Base-by-base conservation (phyloP, 2,329 filamentous ascomycete species). In the Triangularia setosa region DNA sequence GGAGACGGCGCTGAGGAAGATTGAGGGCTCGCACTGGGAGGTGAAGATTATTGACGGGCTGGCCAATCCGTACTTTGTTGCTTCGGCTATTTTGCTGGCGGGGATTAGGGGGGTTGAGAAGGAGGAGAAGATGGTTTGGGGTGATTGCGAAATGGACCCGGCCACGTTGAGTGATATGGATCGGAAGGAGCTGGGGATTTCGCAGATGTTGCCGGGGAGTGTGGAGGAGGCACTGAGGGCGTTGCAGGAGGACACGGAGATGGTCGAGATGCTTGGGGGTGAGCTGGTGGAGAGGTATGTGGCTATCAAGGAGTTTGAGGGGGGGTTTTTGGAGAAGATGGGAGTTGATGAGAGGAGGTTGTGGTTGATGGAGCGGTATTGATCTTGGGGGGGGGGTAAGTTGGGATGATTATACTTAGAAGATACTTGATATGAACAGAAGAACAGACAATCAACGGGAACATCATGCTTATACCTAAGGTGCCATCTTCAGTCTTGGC, bases 21-120 rank as follows among this genome's bases (percentile, higher is more conserved):
- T 92, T 57, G 78, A 79, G 2, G 78, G 75, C 2, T 87, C 85
- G 21, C 88, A 92, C 72, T 96, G 91, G 89, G 92, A 96, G 76
- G 70, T 96, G 23, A 89, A 92, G 72, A 86, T 84, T 62, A 72
- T 94, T n/a, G 92, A 96, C 71, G 92, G 91, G 0, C 76, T 92
- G 18, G 90, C 91, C 2, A 96, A 96, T 72, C 85, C 88, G 61
- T 96, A 95, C 72, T 75, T 96, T 1, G 89, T 85, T 0, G 74
- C 90, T 18, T 81, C 84, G 0, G 87, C 85, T 0, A 72, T 92
- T 0, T 72, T 92, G 0, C 81, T 80, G 0, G 84, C 85, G 0
- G 90, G 90, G 0, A 75, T 84, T 0, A 66, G 81, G 1, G 90
- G 90, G 0, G 69, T 91, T 2, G 68, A 72, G 1, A 74, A 77